These are phyloP conservation scores for Alternaria burnsii DNA, from an alignment of 2,329 filamentous ascomycete species.

Conservation along the genomic window DNA sequence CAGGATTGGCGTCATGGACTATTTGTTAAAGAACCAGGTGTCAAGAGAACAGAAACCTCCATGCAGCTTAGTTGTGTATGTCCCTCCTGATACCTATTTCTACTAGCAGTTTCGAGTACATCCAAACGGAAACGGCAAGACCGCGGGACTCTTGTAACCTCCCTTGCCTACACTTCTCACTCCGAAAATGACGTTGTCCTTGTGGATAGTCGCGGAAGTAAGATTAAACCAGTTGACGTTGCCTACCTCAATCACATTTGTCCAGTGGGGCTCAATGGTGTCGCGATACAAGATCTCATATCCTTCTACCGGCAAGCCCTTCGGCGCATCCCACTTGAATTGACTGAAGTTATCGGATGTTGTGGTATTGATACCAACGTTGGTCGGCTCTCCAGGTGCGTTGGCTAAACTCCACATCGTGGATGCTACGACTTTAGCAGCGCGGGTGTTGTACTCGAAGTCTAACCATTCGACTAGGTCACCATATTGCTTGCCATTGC, in stretches of 20 bases:
- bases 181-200: constrained; percentile 65
- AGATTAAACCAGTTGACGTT: constrained; percentile 48
- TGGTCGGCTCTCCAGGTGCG: constrained; percentile 57
- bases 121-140: constrained; percentile 49
- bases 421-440: constrained; percentile 62
- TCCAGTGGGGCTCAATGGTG: constrained; percentile 60
- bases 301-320: constrained; percentile 51
- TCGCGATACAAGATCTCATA: constrained; percentile 65
- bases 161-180: constrained; percentile 58
- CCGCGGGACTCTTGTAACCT: constrained; percentile 58
- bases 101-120: constrained; percentile 27
- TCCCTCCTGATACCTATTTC: too few species aligned
- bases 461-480: constrained; percentile 63
- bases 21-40: not conserved
- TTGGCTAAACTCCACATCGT: constrained; percentile 62
- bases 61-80: too few species aligned
- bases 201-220: constrained; percentile 58
- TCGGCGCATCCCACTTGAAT: constrained; percentile 56
- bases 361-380: constrained; percentile 57
- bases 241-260: constrained; percentile 57
- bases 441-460: constrained; percentile 61
- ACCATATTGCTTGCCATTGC: constrained; percentile 60
- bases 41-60: too few species aligned
- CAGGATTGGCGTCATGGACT: not conserved
- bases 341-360: constrained; percentile 57